A percentile compares a stretch with the other conserved stretches of the same genome.
phyloP scores from a whole-genome alignment of 1,284 basidiomycete genomes.

The Microbotryomycetes sp. region DNA sequence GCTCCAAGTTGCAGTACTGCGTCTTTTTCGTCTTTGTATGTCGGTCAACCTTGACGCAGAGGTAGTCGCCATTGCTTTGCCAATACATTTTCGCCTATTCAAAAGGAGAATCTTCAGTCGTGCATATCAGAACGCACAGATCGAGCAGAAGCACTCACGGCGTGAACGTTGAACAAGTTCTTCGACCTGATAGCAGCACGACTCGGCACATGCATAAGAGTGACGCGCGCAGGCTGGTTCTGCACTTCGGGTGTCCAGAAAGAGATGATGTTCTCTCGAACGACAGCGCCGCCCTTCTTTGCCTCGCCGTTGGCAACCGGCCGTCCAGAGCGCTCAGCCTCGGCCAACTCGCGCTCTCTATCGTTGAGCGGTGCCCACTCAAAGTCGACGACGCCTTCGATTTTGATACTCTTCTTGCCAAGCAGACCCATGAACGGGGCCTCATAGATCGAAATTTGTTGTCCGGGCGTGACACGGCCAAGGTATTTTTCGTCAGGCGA shows the following conservation, averaged over 20 bases:
- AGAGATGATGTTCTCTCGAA: conserved; percentile 81
- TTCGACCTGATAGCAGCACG: conserved; percentile 83
- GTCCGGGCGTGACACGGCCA: conserved; percentile 76
- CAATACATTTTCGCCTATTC: conserved; percentile 90
- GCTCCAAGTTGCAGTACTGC: conserved; percentile 96
- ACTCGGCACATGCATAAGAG: conserved; percentile 80
- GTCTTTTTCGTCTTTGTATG: conserved; percentile 99
- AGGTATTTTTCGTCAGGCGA: conserved; percentile 94
- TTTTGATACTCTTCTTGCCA: conserved; percentile 96
- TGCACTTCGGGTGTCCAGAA: conserved; percentile 96
- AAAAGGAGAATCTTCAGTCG: not conserved
- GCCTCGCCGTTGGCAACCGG: conserved; percentile 73
- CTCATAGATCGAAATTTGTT: conserved; percentile 94
- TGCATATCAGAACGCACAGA: not conserved
- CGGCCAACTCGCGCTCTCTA: conserved; percentile 72
- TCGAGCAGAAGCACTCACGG: conserved; percentile 52
- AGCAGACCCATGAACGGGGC: conserved; percentile 88
- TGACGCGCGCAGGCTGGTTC: conserved; percentile 96
- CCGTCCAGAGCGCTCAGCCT: conserved; percentile 93
- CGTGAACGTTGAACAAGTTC: conserved; percentile 96
- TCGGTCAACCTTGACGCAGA: conserved; percentile 98
- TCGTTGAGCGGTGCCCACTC: conserved; percentile 97
- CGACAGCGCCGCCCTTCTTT: conserved; percentile 11
- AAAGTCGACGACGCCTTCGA: conserved; percentile 96
- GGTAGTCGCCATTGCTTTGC: conserved; percentile 98